Conservation (phyloP, 2,329 filamentous ascomycete genomes). For the Talaromyces sp. region DNA sequence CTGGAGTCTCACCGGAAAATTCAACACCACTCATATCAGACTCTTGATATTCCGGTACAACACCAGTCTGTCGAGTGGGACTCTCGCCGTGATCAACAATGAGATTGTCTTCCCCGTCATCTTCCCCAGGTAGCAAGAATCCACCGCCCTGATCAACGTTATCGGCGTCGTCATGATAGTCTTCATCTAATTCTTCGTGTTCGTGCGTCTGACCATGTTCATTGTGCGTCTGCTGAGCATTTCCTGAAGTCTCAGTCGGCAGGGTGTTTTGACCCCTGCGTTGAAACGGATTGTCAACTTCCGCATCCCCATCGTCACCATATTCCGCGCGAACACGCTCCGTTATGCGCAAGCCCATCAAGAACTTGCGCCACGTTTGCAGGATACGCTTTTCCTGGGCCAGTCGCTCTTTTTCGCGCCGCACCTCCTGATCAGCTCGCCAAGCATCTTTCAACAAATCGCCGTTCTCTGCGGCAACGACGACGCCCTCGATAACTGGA, state of each 20-base stretch:
- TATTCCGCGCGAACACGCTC: constrained; percentile 74
- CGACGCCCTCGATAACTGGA: constrained; percentile 83
- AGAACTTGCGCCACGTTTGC: constrained; percentile 76
- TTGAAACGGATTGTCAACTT: constrained; percentile 33
- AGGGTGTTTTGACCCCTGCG: constrained; percentile 12
- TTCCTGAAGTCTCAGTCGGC: background rate
- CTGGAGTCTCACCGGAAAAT: constrained; percentile 11
- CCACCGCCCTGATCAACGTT: constrained; percentile 25
- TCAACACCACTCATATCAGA: background rate
- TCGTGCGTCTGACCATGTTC: constrained; percentile 3
- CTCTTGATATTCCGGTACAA: background rate
- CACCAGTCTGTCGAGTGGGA: background rate
- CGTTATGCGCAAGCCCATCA: constrained; percentile 78
- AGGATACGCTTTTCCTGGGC: constrained; percentile 73
- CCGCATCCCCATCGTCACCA: constrained; percentile 43
- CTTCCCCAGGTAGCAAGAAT: constrained; percentile 15
- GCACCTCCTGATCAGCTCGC: constrained; percentile 70
- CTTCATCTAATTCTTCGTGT: constrained; percentile 13
- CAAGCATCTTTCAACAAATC: constrained; percentile 72
- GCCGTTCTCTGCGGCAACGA: constrained; percentile 76
- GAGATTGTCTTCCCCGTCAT: constrained; percentile 19
- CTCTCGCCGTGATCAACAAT: constrained; percentile 24
- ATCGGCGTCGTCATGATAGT: constrained; percentile 13
- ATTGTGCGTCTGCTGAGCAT: background rate
- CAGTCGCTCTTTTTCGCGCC: constrained; percentile 71